Percentiles rank a stretch among this genome's conserved stretches.
Conservation (phyloP, 2,329 filamentous ascomycete species). For the Ophiosphaerella narmari region DNA sequence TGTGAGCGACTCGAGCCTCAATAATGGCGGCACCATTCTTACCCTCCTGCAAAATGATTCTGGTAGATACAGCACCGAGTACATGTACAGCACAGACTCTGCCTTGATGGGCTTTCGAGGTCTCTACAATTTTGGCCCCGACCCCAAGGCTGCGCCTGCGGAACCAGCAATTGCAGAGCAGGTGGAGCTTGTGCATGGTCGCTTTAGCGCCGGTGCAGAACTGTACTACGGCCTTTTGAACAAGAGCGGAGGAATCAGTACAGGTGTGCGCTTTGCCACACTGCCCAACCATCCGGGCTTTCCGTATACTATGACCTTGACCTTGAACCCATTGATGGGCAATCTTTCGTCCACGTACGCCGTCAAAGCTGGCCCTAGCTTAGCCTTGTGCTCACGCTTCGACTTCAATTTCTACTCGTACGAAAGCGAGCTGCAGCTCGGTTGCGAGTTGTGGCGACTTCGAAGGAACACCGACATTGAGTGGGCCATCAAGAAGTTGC, state of each 20-base stretch:
- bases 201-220: slow-evolving; percentile 89
- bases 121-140: slow-evolving; percentile 90
- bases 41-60: slow-evolving; percentile 79
- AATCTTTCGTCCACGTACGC: slow-evolving; percentile 91
- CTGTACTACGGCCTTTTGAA: slow-evolving; percentile 95
- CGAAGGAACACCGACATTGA: slow-evolving; percentile 47
- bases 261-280: slow-evolving; percentile 88
- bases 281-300: slow-evolving; percentile 80
- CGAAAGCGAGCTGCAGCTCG: slow-evolving; percentile 90
- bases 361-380: slow-evolving; percentile 79
- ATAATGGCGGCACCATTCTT: slow-evolving; percentile 76
- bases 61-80: slow-evolving; percentile 86
- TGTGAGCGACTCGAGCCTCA: slow-evolving; percentile 72
- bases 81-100: slow-evolving; percentile 89
- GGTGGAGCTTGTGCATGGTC: slow-evolving; percentile 68
- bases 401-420: slow-evolving; percentile 99
- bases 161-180: slow-evolving; percentile 28
- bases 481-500: slow-evolving; percentile 51
- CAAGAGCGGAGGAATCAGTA: slow-evolving; percentile 88
- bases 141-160: slow-evolving; percentile 54
- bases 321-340: slow-evolving; percentile 91
- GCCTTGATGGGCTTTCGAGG: slow-evolving; percentile 85
- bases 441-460: slow-evolving; percentile 89
- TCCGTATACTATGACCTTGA: slow-evolving; percentile 90
- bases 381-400: slow-evolving; percentile 86